Evolutionary conservation across 148 eudicot species (phyloP).

Genomic region (Vaccinium vitisidaea): DNA sequence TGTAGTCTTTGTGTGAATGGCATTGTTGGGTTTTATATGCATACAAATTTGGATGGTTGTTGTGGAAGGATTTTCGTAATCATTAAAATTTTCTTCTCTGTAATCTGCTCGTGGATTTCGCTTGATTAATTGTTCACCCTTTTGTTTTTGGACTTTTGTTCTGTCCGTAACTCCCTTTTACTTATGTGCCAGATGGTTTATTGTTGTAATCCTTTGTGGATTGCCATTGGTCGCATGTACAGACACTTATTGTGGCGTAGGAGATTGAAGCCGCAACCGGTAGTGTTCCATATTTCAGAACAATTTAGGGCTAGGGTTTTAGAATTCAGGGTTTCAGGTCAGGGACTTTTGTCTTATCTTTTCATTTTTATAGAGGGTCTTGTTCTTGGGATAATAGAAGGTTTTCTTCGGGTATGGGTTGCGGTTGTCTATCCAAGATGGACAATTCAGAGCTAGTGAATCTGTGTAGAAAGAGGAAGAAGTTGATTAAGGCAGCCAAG

Average conservation of each 20-base stretch:
- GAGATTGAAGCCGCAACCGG: not conserved
- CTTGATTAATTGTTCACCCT: slow-evolving; percentile 4
- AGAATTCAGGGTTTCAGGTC: not conserved
- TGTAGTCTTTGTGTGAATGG: not conserved
- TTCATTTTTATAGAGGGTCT: not conserved
- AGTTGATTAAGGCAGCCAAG: slow-evolving; percentile 11
- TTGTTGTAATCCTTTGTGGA: slow-evolving; percentile 6
- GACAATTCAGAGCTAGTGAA: slow-evolving; percentile 1
- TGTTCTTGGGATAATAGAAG: not conserved
- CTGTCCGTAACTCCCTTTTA: not conserved
- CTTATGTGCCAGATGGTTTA: slow-evolving; percentile 4
- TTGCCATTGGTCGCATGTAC: not conserved
- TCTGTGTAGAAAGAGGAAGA: slow-evolving; percentile 15
- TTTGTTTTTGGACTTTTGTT: slow-evolving; percentile 11
- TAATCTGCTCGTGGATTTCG: slow-evolving; percentile 6
- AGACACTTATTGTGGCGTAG: not conserved
- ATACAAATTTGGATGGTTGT: not conserved
- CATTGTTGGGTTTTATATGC: not conserved
- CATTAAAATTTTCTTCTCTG: slow-evolving; percentile 8
- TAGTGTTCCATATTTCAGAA: not conserved
- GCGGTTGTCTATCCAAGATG: not conserved
- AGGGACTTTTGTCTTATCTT: not conserved
- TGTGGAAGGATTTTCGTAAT: not conserved
- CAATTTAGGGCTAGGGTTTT: not conserved
- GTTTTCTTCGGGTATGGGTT: slow-evolving; percentile 10